phyloP scores from a whole-genome alignment of 495 filamentous ascomycete genomes.

The Lophium mytilinum region DNA sequence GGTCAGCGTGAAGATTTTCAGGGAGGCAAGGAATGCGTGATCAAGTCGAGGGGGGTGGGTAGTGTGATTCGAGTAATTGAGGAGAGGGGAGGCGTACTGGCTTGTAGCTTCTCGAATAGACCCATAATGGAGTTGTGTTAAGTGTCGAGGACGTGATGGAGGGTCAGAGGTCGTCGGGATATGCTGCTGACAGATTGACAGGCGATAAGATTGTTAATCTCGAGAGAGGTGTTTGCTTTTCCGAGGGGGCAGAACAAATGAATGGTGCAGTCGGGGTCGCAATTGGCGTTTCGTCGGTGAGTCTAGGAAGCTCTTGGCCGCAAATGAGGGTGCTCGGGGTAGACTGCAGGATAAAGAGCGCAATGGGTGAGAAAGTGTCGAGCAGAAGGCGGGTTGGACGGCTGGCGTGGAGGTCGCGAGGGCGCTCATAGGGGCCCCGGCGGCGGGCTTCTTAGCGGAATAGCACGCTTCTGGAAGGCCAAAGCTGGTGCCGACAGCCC shows the following conservation, averaged over 20 bases:
- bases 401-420: too few relatives aligned
- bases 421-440: too few relatives aligned
- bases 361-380: too few relatives aligned
- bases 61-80: too few relatives aligned
- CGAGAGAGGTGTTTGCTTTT: background rate
- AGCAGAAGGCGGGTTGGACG: too few relatives aligned
- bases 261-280: too few relatives aligned
- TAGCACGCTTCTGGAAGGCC: too few relatives aligned
- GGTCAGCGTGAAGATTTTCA: background rate
- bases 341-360: too few relatives aligned
- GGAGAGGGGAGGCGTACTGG: conserved; percentile 17
- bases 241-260: too few relatives aligned
- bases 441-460: too few relatives aligned
- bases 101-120: conserved; percentile 25
- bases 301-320: background rate
- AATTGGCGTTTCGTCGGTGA: too few relatives aligned
- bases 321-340: background rate
- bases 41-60: background rate
- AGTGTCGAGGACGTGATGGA: background rate
- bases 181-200: background rate
- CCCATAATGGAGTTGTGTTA: conserved; percentile 16
- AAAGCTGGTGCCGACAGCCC: too few relatives aligned
- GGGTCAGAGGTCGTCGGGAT: conserved; percentile 1
- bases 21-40: background rate
- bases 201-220: conserved; percentile 8